A percentile compares a stretch with the other conserved stretches of the same genome.
phyloP scores from a whole-genome alignment of 306 rosid species.

The Fragaria iinumae region DNA sequence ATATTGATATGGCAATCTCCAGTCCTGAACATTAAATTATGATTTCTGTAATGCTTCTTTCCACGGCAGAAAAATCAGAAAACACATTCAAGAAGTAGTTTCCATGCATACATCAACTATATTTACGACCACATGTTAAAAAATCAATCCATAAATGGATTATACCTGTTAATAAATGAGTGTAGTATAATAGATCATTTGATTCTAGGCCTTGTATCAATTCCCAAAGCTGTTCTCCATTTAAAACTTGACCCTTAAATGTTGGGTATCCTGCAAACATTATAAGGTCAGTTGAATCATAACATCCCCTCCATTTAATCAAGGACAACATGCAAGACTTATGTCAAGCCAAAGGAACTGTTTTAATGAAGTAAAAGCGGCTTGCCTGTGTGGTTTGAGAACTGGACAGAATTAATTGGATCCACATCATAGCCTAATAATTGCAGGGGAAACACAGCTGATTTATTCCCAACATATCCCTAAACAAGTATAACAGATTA shows the following conservation, averaged over 20 bases:
- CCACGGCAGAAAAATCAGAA: background rate
- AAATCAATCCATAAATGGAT: background rate
- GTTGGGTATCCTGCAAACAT: constrained; percentile 73
- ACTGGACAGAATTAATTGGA: constrained; percentile 86
- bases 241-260: constrained; percentile 85
- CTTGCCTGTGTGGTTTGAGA: constrained; percentile 95
- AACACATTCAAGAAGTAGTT: background rate
- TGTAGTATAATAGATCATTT: constrained; percentile 70
- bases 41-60: background rate
- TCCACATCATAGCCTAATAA: constrained; percentile 87
- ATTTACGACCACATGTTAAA: background rate
- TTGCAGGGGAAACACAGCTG: constrained; percentile 85
- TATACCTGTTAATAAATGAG: constrained; percentile 79
- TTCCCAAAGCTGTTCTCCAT: constrained; percentile 75
- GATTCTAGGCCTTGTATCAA: constrained; percentile 71
- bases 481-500: constrained; percentile 23
- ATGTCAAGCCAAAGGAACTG: constrained; percentile 42
- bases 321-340: constrained; percentile 29
- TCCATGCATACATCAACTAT: background rate
- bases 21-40: background rate
- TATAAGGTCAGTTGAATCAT: constrained; percentile 31
- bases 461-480: constrained; percentile 89
- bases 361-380: constrained; percentile 45
- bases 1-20: background rate
- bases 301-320: constrained; percentile 8